Base-by-base conservation (phyloP, 2,329 filamentous ascomycete genomes). In the Aspergillus sp. region DNA sequence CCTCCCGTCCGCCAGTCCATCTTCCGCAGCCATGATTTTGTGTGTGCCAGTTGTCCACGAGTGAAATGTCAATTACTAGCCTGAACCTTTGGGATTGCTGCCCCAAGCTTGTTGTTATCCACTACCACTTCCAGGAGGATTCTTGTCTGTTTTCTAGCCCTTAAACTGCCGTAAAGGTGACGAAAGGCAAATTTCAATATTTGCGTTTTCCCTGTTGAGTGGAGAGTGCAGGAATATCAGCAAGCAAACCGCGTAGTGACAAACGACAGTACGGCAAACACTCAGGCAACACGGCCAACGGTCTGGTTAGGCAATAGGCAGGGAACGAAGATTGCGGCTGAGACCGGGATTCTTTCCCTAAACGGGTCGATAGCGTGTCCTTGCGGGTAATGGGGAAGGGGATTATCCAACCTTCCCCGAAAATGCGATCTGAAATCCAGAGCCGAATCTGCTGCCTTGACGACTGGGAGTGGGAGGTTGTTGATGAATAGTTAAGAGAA, bases 1-100 rank as follows among this genome's bases (percentile, higher is more conserved):
- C 58, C 71, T 71, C 59, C 68, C 68, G 58, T 73, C 73, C 24
- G 70, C 70, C 49, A 74, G 62, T 59, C 72, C 71, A 55, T 72
- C 71, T 62, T 72, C 70, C 31, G 69, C 66, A 48, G 69, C 68
- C 73, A 75, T 75, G 21, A 31, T 49, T 43, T 44, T 23, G 49
- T 43, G 44, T 17, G 35, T 21, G 41, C 45, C 55, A 37, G 37
- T 57, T 15, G 19, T 43, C 49, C 33, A 50, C 50, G 48, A 40
- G 41, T 21, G 17, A 14, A n/a, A n/a, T 40, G 19, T 44, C 37
- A 46, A 45, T 41, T 51, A 45, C 27, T 53, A 24, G 35, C 37
- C 46, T 57, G 49, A 52, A 41, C 50, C 46, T 55, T 56, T 52
- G 45, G 40, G 47, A 55, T 55, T 40, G 58, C 37, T 35, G 35